Conservation (phyloP, 1,284 basidiomycete species). For the Moesziomyces antarcticus region DNA sequence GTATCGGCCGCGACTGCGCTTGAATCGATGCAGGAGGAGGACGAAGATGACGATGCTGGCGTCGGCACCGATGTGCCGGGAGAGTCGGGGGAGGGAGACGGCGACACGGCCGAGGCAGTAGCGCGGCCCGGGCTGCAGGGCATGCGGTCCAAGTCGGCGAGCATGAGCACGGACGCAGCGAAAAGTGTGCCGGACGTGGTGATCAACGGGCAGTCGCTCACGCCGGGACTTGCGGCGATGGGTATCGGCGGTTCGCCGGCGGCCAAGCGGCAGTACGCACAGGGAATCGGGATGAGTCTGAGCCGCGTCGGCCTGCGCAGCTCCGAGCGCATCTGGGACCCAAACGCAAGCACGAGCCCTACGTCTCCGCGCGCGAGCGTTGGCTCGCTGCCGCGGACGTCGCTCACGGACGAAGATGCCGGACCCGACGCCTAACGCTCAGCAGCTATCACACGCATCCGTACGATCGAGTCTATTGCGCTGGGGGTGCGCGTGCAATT, state of each 20-base stretch:
- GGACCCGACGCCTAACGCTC: background rate
- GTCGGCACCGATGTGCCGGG: background rate
- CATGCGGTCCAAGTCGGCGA: slow-evolving; percentile 26
- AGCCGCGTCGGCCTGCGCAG: slow-evolving; percentile 43
- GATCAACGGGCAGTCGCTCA: slow-evolving; percentile 33
- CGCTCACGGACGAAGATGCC: slow-evolving; percentile 3
- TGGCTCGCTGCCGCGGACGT: slow-evolving; percentile 5
- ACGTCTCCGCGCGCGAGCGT: slow-evolving; percentile 17
- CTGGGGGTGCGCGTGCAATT: background rate
- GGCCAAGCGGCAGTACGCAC: slow-evolving; percentile 10
- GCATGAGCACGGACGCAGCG: slow-evolving; percentile 5
- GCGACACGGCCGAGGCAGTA: background rate
- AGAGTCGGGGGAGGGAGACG: background rate
- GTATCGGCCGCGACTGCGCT: slow-evolving; percentile 16
- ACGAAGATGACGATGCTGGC: slow-evolving; percentile 14
- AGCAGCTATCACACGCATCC: background rate
- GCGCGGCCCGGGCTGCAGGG: slow-evolving; percentile 2
- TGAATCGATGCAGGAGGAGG: slow-evolving; percentile 38
- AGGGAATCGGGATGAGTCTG: slow-evolving; percentile 46
- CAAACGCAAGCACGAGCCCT: background rate
- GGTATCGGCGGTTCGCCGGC: slow-evolving; percentile 8
- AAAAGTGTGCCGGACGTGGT: slow-evolving; percentile 37
- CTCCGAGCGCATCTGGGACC: slow-evolving; percentile 45
- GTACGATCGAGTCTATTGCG: background rate
- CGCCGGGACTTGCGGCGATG: slow-evolving; percentile 19